phyloP scores from a whole-genome alignment of 2,329 filamentous ascomycete species.

The Aspergillus fischeri region DNA sequence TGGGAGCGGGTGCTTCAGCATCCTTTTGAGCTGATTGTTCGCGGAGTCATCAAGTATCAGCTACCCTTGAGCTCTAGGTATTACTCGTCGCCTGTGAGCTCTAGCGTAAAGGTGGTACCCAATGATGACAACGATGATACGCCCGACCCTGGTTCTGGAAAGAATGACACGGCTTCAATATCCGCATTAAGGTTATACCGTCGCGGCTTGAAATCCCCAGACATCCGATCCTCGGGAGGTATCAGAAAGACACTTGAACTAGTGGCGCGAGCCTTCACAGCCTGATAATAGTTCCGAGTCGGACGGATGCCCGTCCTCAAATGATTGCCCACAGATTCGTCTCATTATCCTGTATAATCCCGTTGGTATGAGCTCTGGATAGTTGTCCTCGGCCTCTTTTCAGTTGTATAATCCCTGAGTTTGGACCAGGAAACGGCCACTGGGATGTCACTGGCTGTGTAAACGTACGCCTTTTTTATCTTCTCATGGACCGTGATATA shows the following conservation, averaged over 20 bases:
- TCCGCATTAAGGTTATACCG: constrained; percentile 7
- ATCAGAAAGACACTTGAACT: constrained; percentile 7
- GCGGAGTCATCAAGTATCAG: constrained; percentile 83
- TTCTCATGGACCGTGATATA: background rate
- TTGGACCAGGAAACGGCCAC: background rate
- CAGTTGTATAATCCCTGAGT: background rate
- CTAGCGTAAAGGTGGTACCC: constrained; percentile 38
- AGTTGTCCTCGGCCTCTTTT: background rate
- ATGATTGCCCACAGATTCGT: background rate
- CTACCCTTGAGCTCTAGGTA: constrained; percentile 55
- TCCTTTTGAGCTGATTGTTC: constrained; percentile 88
- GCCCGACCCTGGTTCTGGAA: constrained; percentile 14
- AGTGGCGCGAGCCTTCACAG: constrained; percentile 26
- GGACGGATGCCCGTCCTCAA: background rate
- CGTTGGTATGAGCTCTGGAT: background rate
- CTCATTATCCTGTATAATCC: background rate
- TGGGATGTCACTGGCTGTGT: background rate
- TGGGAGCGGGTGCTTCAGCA: constrained; percentile 91
- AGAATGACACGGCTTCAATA: constrained; percentile 28
- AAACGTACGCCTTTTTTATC: background rate
- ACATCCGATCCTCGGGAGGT: background rate
- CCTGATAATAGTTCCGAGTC: constrained; percentile 14
- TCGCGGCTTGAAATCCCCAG: constrained; percentile 6
- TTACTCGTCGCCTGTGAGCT: constrained; percentile 48
- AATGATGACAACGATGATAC: constrained; percentile 26